Percentiles rank a stretch among this genome's conserved stretches.
Conservation (phyloP, 148 eudicot genomes). For the Persicaria tinctoria region DNA sequence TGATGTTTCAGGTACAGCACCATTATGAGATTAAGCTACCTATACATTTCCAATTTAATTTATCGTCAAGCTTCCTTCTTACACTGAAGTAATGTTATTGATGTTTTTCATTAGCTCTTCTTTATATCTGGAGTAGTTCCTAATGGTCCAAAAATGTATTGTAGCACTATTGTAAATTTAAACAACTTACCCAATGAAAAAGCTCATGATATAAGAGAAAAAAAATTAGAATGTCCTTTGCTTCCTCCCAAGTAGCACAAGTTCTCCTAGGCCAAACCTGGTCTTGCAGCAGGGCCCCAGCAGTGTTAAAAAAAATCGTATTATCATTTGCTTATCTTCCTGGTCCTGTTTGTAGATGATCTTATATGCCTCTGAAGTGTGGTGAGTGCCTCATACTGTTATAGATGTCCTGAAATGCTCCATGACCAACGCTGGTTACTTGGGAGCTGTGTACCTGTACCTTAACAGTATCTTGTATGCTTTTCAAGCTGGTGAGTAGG, state of each 20-base stretch:
- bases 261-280: background rate
- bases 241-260: background rate
- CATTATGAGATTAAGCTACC: background rate
- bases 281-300: background rate
- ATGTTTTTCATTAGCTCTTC: background rate
- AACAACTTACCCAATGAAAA: background rate
- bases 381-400: background rate
- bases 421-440: background rate
- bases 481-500: background rate
- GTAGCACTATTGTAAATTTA: background rate
- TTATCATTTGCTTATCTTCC: background rate
- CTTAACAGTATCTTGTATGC: background rate
- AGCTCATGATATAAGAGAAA: background rate
- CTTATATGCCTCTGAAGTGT: no score
- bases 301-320: background rate
- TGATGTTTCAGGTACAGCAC: slow-evolving; percentile 86
- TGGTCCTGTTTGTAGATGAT: background rate
- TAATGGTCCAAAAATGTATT: background rate
- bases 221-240: background rate
- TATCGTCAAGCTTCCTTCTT: background rate
- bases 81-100: background rate
- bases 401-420: background rate
- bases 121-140: background rate
- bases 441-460: background rate
- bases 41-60: background rate